Base-by-base conservation (phyloP, 106 monocot species). In the Dendrobium catenatum region DNA sequence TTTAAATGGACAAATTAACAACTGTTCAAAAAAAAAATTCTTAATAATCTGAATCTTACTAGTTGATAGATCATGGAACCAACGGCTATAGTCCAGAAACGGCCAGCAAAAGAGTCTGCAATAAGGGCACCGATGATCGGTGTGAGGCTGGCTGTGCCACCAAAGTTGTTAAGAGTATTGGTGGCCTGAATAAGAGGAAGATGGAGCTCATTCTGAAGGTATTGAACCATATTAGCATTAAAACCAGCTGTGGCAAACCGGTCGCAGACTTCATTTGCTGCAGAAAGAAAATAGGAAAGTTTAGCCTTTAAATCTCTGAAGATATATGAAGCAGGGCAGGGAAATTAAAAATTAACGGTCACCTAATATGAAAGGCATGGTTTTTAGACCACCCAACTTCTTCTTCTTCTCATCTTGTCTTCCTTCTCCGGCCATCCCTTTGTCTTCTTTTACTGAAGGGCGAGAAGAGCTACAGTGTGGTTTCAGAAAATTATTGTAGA, bases 61-160 rank as follows among this genome's bases (percentile, higher is more conserved):
- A 91, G 73, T 48, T 80, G 89, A 72, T 89, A 93, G 82, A 91
- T 61, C 47, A 91, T 3, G 43, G 93, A 91, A 29, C 86, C 89
- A 26, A 82, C 66, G 24, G 86, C 81, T 7, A 93, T 91, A 42
- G 89, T 89, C 89, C 91, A 93, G 84, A 93, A 93, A 24, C 93
- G 87, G 70, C 93, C 93, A 54, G 89, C 90, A 73, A 91, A 90
- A 37, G 90, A 89, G 86, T 93, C 93, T 33, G 93, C 88, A 29
- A 89, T 76, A 13, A 93, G 80, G 9, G 85, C 93, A 0, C 91
- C 93, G 24, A 90, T 11, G 46, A 93, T 84, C 26, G 93, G 84
- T 18, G 89, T 89, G 18, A 89, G 55, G 84, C 82, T 83, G 1
- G 91, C 73, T 0, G 93, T 89, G 77, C 93, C 93, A 55, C 79